Evolutionary conservation across 495 filamentous ascomycete species (phyloP), one percentile per base, ranked within the genome.

Genomic region (Penicillium salamii): DNA sequence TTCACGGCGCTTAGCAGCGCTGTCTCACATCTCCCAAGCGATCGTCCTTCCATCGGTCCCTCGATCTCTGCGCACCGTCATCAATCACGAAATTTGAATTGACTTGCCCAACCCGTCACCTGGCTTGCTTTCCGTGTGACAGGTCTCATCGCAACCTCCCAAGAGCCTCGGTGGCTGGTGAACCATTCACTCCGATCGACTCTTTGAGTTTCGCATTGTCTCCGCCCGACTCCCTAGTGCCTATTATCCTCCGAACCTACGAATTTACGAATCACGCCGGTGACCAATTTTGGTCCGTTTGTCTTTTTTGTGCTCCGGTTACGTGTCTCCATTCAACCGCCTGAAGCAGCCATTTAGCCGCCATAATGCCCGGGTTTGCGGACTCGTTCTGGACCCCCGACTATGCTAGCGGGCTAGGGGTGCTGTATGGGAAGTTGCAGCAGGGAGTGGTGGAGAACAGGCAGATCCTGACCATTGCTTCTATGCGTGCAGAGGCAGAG

Each of bases 311-410:
- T 29, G 14, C 24, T 12, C 24, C 11, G 35, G 35, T 36, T 29
- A 15, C 18, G 32, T 23, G 11, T 48, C 29, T 50, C 33, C 34
- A 21, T 12, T 38, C 28, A 31, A 47, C 32, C 15, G 14, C 24
- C 15, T 39, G 24, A 58, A 46, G 23, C 47, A 31, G 32, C 28
- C 15, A 26, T 18, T 31, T 28, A 43, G 18, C 38, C 36, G 47
- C 57, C 52, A 76, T 49, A 61, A 92, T 92, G 89, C 86, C 87
- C 54, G 81, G 87, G 33, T 97, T 97, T 70, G 83, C 90, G 52
- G 90, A 92, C 72, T 95, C 91, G 5, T 96, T 97, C 71, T 97
- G 91, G 91, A 91, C 90, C 49, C 82, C 82, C 57, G 91, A 97
- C 74, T 96, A 96, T 71, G 89, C 91, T 55, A 86, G 86, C 69